Evolutionary conservation across 257 asterid genomes (phyloP).

Genomic region (Echites panduratus): DNA sequence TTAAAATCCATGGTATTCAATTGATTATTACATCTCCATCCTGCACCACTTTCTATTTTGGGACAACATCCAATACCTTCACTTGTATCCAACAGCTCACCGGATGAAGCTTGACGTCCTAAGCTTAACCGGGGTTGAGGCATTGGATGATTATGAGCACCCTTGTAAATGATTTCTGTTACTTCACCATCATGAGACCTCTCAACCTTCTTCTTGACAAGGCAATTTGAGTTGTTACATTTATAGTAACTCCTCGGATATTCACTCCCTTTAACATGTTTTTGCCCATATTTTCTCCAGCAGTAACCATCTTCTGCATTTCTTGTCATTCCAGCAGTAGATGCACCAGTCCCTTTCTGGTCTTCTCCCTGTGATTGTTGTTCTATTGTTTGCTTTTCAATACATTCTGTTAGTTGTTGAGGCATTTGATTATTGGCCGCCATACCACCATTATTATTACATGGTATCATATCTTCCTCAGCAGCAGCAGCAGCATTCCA

Average conservation of each 20-base stretch:
- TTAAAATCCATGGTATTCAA: constrained; percentile 9
- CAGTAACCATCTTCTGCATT: constrained; percentile 56
- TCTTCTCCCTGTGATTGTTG: constrained; percentile 13
- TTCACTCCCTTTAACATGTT: constrained; percentile 76
- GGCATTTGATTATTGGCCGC: constrained; percentile 5
- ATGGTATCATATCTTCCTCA: constrained; percentile 5
- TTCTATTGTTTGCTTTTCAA: constrained; percentile 17
- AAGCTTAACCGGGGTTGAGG: constrained; percentile 34
- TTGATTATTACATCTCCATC: constrained; percentile 19
- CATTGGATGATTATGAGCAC: constrained; percentile 60
- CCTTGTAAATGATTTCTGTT: constrained; percentile 57
- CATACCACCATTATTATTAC: background rate
- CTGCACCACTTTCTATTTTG: constrained; percentile 15
- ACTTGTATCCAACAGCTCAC: constrained; percentile 24
- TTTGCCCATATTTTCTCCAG: constrained; percentile 85
- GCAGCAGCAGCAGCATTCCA: background rate
- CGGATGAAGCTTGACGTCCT: constrained; percentile 10
- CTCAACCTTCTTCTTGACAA: constrained; percentile 63
- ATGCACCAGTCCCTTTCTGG: constrained; percentile 16
- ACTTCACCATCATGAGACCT: constrained; percentile 52
- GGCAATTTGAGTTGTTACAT: constrained; percentile 52
- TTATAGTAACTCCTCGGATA: constrained; percentile 67
- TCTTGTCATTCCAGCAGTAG: constrained; percentile 26
- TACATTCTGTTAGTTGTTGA: constrained; percentile 12
- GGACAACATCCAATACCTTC: constrained; percentile 24